phyloP scores from a whole-genome alignment of 2,329 filamentous ascomycete genomes.

The Fusarium sublunatum region DNA sequence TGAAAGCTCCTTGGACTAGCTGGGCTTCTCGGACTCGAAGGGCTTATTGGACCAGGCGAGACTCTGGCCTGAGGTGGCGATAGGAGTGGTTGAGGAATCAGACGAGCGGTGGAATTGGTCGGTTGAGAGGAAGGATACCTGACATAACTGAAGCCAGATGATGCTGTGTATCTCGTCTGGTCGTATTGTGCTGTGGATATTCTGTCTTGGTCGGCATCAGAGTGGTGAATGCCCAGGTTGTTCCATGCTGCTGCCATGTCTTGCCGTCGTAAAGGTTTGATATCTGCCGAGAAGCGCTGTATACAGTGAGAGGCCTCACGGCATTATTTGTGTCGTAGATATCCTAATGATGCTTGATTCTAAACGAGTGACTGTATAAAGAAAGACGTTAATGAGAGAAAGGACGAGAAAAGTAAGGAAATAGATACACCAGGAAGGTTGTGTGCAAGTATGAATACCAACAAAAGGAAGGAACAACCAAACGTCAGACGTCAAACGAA shows the following conservation, averaged over 20 bases:
- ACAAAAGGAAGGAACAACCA: constrained; percentile 11
- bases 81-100: constrained; percentile 37
- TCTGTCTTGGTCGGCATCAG: constrained; percentile 25
- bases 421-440: neutral
- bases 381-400: constrained; percentile 1
- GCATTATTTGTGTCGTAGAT: constrained; percentile 10
- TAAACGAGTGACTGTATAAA: constrained; percentile 7
- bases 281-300: neutral
- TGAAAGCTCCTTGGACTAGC: constrained; percentile 29
- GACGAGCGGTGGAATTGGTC: constrained; percentile 36
- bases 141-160: constrained; percentile 35
- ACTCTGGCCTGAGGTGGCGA: constrained; percentile 38
- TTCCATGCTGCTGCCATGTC: constrained; percentile 39
- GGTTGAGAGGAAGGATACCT: constrained; percentile 39
- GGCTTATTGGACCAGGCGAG: constrained; percentile 29
- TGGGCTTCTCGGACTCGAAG: constrained; percentile 35
- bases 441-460: neutral
- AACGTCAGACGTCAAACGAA: constrained; percentile 1
- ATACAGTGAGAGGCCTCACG: constrained; percentile 10
- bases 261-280: constrained; percentile 11
- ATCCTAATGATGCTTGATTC: neutral
- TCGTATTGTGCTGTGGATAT: constrained; percentile 29
- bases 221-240: constrained; percentile 28
- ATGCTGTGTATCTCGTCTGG: constrained; percentile 34
- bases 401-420: neutral